Base-by-base conservation (phyloP, 495 filamentous ascomycete species). In the Aspergillus nidulans region DNA sequence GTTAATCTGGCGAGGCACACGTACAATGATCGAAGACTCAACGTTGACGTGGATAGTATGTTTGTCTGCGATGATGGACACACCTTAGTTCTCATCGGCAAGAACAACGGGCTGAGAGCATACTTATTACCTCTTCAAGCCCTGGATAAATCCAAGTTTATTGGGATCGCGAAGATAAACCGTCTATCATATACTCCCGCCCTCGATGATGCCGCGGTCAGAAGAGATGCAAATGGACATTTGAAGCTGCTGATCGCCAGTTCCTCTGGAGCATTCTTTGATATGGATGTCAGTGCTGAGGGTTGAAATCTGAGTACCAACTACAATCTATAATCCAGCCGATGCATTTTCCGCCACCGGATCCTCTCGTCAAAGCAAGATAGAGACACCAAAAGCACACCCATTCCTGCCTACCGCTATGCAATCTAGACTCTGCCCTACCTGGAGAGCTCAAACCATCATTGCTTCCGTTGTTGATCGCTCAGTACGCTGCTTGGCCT, bases 31-130 rank as follows among this genome's bases (percentile, higher is more conserved):
- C 36, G 24, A 19, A 19, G 4, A 28, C 36, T 52, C 12, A 16
- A 28, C 23, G 30, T 52, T 5, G 26, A 42, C 20, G 49, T 42
- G 1, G 38, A 52, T 8, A 54, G 52, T n/a, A 54, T 61, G 13
- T 57, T 57, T 52, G 54, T 57, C 1, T 51, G 49, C 9, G 53
- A 61, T 18, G 58, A 57, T 19, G 43, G 49, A 28, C 38, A 48
- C 20, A 26, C 41, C 3, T 23, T 61, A 3, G 19, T 61, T n/a
- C 28, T 61, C 1, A 46, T 61, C 4, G 58, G 58, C 6, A 48
- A 57, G 18, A 54, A 57, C 18, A 47, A 39, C 2, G 51, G 43
- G n/a, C 30, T 57, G 21, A 18, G 54, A 12, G 49, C 40, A 2
- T 61, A 57, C 25, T 46, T 46, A 25, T n/a, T 61, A 16, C 53